A percentile compares a stretch with the other conserved stretches of the same genome.
Conservation (phyloP, 208 protist genomes). For the Leishmania gerbilli region DNA sequence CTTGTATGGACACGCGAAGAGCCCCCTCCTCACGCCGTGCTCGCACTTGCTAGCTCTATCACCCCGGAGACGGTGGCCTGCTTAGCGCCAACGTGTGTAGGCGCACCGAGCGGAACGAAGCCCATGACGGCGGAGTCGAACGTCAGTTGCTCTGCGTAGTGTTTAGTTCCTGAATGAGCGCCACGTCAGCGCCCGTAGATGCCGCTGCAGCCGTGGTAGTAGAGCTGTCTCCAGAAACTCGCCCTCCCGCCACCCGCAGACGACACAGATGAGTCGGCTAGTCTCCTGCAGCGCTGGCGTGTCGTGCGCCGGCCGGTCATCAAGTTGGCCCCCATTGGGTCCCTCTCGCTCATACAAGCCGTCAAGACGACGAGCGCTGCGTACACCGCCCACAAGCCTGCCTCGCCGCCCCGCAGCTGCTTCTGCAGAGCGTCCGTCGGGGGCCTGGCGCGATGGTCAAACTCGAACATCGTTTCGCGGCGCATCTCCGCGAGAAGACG, state of each 20-base stretch:
- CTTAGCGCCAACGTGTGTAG: background rate
- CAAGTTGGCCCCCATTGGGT: background rate
- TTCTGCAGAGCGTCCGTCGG: background rate
- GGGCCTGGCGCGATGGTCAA: background rate
- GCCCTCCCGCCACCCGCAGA: conserved; percentile 26
- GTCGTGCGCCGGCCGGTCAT: background rate
- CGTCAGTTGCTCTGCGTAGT: background rate
- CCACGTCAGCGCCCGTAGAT: conserved; percentile 19
- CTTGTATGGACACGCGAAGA: conserved; percentile 8
- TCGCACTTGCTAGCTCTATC: conserved; percentile 5
- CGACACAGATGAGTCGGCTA: conserved; percentile 29
- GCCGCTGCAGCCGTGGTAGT: conserved; percentile 11
- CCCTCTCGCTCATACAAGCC: background rate
- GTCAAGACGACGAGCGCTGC: conserved; percentile 10
- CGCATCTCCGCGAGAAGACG: background rate
- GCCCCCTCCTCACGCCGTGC: conserved; percentile 3
- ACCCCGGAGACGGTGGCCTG: background rate
- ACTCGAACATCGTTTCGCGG: background rate
- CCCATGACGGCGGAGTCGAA: conserved; percentile 18
- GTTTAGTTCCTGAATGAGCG: conserved; percentile 18
- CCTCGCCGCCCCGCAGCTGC: background rate
- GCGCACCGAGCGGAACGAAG: background rate
- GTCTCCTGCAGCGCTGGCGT: conserved; percentile 27
- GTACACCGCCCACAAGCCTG: conserved; percentile 6
- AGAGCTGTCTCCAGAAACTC: conserved; percentile 35